Base-by-base conservation (phyloP, 352 stramenopile genomes). In the Globisporangium alternatum region DNA sequence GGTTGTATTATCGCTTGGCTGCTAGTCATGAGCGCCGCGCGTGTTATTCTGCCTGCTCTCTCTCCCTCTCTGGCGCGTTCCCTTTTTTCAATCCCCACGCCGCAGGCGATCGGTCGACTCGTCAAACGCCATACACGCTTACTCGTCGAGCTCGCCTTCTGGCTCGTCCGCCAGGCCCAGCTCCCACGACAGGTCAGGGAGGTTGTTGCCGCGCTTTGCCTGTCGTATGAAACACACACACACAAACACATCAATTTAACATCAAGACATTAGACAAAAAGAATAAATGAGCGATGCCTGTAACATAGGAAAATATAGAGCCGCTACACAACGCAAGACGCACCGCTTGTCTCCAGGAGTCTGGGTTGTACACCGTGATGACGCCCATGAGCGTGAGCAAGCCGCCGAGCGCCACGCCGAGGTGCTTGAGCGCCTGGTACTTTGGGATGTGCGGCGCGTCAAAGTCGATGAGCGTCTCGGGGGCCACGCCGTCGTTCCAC, bases 381-480 rank as follows among this genome's bases (percentile, higher is more conserved):
- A 90, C 78, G 35, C 75, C 79, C 79, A 96, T 89, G 63, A 96
- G 75, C 57, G 81, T 89, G 41, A 71, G 73, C 25, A 96, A 68
- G 5, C 58, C 77, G 41, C 77, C 76, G 33, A 96, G 62, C 19
- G 80, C 83, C 43, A 71, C 54, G 39, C 86, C 69, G 60, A 89
- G 76, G 68, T 92, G 80, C 63, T 80, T 78, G 37, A 94, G 70
- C 37, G 87, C 87, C 31, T 76, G 74, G 65, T 81, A 89, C 70
- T 89, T 93, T 59, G 85, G 79, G 48, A 96, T 82, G 71, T 96
- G 87, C 65, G 87, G 82, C 60, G 87, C 85, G 64, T 96, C 87
- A 54, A 96, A 96, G 76, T 96, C 87, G 67, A 96, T 90, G 43
- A 96, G 72, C 71, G 86, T 93, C 79, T 96, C 85, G 37, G 87